Percentiles rank a stretch among this genome's conserved stretches.
Conservation (phyloP, 768 basidiomycete genomes). For the Punctularia strigosozonata region DNA sequence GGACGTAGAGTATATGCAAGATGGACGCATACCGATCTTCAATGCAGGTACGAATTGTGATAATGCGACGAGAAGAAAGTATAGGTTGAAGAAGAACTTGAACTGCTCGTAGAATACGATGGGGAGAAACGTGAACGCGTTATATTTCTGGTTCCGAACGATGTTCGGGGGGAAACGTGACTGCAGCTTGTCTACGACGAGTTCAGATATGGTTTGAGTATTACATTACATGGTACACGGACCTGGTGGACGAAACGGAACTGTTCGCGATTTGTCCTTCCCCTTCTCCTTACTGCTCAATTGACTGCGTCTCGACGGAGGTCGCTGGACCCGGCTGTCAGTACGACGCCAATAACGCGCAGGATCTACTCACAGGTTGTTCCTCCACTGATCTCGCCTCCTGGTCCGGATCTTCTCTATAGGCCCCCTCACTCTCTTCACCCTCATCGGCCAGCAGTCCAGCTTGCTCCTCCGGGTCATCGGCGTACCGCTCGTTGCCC, state of each 20-base stretch:
- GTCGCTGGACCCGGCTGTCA: slow-evolving; percentile 10
- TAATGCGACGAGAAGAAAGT: slow-evolving; percentile 93
- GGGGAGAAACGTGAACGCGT: slow-evolving; percentile 91
- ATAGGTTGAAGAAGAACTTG: slow-evolving; percentile 99
- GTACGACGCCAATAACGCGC: background rate
- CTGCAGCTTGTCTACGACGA: slow-evolving; percentile 51
- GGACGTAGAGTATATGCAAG: background rate
- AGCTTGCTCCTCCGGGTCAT: slow-evolving; percentile 55
- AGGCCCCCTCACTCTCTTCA: slow-evolving; percentile 20
- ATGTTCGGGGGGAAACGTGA: slow-evolving; percentile 75
- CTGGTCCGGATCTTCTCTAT: slow-evolving; percentile 25
- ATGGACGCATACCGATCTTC: slow-evolving; percentile 65
- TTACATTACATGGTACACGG: slow-evolving; percentile 6
- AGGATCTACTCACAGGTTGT: slow-evolving; percentile 13
- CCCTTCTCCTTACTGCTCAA: slow-evolving; percentile 5
- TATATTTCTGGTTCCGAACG: slow-evolving; percentile 97
- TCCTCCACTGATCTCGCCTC: slow-evolving; percentile 9
- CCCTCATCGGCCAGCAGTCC: slow-evolving; percentile 31
- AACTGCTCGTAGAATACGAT: slow-evolving; percentile 98
- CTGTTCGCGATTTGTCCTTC: slow-evolving; percentile 66
- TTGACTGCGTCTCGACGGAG: slow-evolving; percentile 16
- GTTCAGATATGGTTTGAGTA: slow-evolving; percentile 1
- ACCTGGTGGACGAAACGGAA: slow-evolving; percentile 72
- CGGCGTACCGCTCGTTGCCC: slow-evolving; percentile 43
- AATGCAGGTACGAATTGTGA: slow-evolving; percentile 94